Conservation (phyloP, 192 early-diverging fungal genomes). For the Podila verticillata region DNA sequence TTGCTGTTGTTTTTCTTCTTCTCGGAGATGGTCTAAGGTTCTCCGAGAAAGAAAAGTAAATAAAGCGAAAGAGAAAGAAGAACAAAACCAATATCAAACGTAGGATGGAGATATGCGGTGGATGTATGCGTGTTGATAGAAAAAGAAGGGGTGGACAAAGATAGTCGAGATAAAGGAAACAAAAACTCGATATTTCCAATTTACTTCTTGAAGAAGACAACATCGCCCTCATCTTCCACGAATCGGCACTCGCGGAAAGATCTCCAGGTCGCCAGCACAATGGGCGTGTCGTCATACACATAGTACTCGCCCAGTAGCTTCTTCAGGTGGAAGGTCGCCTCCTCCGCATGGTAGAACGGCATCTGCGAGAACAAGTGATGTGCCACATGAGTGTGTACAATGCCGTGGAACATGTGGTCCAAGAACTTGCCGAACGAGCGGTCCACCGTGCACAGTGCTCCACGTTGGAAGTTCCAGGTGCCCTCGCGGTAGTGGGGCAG, state of each 20-base stretch:
- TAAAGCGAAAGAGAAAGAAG: no score
- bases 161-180: not conserved
- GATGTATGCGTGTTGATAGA: not conserved
- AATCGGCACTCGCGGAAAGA: constrained; percentile 80
- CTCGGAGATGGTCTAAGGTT: no score
- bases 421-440: constrained; percentile 89
- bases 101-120: not conserved
- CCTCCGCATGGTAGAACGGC: constrained; percentile 94
- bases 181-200: not conserved
- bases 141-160: not conserved
- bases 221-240: constrained; percentile 91
- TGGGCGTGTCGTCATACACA: constrained; percentile 75
- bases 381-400: constrained; percentile 92
- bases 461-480: constrained; percentile 92
- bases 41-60: no score
- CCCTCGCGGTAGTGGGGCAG: constrained; percentile 90
- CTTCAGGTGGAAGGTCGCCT: constrained; percentile 86
- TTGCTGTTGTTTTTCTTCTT: no score
- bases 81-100: not conserved
- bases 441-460: constrained; percentile 90
- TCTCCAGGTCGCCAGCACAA: constrained; percentile 74
- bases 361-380: constrained; percentile 98
- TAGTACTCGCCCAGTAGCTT: constrained; percentile 87
- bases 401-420: constrained; percentile 83
- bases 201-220: constrained; percentile 73